Conservation (phyloP, 345 rosid genomes). For the Reutealis trisperma region DNA sequence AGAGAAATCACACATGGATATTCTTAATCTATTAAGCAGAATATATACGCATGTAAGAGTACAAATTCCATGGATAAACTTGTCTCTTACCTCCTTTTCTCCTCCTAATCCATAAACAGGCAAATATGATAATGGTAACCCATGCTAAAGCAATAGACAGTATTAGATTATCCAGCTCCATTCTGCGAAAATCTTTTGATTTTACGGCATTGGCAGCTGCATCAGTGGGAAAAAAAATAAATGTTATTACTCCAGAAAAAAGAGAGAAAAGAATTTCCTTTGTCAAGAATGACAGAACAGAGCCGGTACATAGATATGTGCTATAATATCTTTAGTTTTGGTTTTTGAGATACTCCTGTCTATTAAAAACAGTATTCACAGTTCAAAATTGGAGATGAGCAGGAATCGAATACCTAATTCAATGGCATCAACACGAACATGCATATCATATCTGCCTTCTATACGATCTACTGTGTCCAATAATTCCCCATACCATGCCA, state of each 20-base stretch:
- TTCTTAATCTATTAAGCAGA: not conserved
- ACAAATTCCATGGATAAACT: too few species aligned
- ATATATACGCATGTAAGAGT: too few species aligned
- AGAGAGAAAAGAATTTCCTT: constrained; percentile 18
- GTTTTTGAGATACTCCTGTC: not conserved
- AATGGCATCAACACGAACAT: constrained; percentile 10
- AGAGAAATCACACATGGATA: not conserved
- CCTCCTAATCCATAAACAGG: not conserved
- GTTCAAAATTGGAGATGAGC: not conserved
- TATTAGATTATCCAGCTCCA: not conserved
- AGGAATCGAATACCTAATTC: not conserved
- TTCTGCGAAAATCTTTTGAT: not conserved
- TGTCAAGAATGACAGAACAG: too few species aligned
- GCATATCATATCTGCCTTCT: not conserved
- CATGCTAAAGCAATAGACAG: not conserved
- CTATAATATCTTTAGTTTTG: too few species aligned
- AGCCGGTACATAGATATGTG: too few species aligned
- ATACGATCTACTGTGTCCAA: not conserved
- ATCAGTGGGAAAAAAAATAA: not conserved
- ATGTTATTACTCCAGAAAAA: too few species aligned
- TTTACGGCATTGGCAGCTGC: not conserved
- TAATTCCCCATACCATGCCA: constrained; percentile 11
- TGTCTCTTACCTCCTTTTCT: constrained; percentile 1
- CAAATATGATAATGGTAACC: not conserved
- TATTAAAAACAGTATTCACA: not conserved